Conservation (phyloP, 257 asterid species). For the Ocimum tenuiflorum region DNA sequence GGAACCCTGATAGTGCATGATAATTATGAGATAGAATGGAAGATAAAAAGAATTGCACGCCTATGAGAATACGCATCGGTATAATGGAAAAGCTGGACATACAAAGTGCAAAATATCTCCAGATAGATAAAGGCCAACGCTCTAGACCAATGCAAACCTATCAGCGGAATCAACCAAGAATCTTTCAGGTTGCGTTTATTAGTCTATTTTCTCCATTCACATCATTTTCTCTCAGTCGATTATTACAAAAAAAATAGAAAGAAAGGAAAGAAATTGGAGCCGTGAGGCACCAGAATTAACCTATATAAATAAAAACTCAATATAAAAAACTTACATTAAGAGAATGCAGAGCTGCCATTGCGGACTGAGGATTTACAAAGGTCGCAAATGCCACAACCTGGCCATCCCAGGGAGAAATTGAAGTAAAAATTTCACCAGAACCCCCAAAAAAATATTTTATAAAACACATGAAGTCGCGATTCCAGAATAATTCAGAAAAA, state of each 20-base stretch:
- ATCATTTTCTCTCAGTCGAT: background rate
- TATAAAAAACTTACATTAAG: conserved; percentile 57
- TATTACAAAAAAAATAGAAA: background rate
- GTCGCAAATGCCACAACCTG: conserved; percentile 99
- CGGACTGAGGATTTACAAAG: conserved; percentile 79
- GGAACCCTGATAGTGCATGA: background rate
- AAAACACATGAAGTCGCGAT: background rate
- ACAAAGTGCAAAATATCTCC: no score
- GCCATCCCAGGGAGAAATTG: background rate
- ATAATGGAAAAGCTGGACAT: background rate
- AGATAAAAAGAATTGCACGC: background rate
- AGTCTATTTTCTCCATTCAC: background rate
- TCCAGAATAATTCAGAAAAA: background rate
- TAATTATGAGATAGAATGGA: background rate
- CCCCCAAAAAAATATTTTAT: background rate
- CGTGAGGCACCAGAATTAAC: background rate
- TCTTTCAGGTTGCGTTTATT: background rate
- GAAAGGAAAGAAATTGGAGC: background rate
- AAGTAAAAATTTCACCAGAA: background rate
- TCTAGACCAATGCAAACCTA: background rate
- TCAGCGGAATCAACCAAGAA: background rate
- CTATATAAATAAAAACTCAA: background rate
- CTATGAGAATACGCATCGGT: background rate
- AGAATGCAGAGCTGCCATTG: conserved; percentile 76
- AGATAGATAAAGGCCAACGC: background rate